Conservation (phyloP, 257 asterid genomes). For the Penstemon barbatus region DNA sequence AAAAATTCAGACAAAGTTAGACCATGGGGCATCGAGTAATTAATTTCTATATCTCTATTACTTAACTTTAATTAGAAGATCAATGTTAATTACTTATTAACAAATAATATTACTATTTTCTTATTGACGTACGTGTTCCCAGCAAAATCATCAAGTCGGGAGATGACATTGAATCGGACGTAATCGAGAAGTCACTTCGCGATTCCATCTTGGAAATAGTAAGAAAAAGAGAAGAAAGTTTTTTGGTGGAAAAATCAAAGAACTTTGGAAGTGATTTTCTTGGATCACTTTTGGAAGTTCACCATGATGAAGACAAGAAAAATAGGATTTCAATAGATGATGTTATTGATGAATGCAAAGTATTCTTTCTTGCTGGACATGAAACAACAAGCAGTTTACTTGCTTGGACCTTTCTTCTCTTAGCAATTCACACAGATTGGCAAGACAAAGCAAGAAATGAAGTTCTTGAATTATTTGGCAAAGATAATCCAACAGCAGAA, state of each 20-base stretch:
- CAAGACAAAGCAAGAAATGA: constrained; percentile 61
- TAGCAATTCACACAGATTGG: constrained; percentile 62
- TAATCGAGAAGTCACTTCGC: constrained; percentile 41
- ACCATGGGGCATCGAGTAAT: constrained; percentile 37
- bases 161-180: constrained; percentile 46
- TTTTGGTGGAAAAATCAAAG: constrained; percentile 26
- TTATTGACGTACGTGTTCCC: constrained; percentile 19
- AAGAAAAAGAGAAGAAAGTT: constrained; percentile 43
- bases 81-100: too few species aligned
- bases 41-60: too few species aligned
- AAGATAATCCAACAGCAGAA: constrained; percentile 38
- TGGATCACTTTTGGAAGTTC: constrained; percentile 47
- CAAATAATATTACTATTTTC: neutral
- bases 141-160: constrained; percentile 36
- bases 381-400: constrained; percentile 51
- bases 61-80: too few species aligned
- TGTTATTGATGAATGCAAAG: constrained; percentile 60
- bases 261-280: constrained; percentile 52
- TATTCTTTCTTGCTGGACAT: constrained; percentile 60
- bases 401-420: constrained; percentile 46
- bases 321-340: constrained; percentile 45
- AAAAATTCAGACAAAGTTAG: constrained; percentile 30
- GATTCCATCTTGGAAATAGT: constrained; percentile 34
- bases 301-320: constrained; percentile 43
- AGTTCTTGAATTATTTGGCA: constrained; percentile 34